Base-by-base conservation (phyloP, 2,329 filamentous ascomycete genomes). In the Periconia macrospinosa region DNA sequence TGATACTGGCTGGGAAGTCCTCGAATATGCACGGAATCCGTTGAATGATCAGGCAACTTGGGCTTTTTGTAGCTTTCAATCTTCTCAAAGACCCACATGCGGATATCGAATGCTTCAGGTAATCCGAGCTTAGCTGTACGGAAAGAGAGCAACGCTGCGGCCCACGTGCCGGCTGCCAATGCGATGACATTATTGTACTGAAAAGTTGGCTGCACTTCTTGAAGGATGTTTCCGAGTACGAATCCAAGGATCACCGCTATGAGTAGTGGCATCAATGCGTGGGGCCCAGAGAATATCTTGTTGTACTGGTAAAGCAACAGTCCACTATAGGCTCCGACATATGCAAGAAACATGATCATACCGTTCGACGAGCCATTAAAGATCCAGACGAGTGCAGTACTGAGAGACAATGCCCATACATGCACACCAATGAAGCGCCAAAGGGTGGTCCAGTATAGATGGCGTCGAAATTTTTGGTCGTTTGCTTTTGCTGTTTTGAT, bases 331-430 rank as follows among this genome's bases (percentile, higher is more conserved):
- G 79, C 73, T 15, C 75, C 64, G 13, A 81, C 72, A 44, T 82
- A 82, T 3, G 76, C 62, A 20, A 81, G 69, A 63, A 81, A 84
- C 69, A 83, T 78, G 54, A 77, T 74, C 52, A 78, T 74, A 5
- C 76, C 78, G 45, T 73, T 61, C 10, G 69, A 15, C 3, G 72
- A 70, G 27, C 64, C 66, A 47, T 81, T 75, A 61, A 84, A 82
- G 6, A 75, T 73, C 80, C 80, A 84, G n/a, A 83, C 72, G 19
- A 84, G 70, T 20, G 75, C 74, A 14, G 79, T 68, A 10, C 78
- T 76, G n/a, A 83, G 48, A 2, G 79, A 76, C 43, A 83, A 66
- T 52, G 78, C 78, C 81, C 81, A 83, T 1, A 80, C 74, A 61
- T 83, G 78, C 58, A 81, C 76, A 40, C 79, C 72, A 47, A 83